Conservation (phyloP, 2,329 filamentous ascomycete species). For the Elsinoe australis region DNA sequence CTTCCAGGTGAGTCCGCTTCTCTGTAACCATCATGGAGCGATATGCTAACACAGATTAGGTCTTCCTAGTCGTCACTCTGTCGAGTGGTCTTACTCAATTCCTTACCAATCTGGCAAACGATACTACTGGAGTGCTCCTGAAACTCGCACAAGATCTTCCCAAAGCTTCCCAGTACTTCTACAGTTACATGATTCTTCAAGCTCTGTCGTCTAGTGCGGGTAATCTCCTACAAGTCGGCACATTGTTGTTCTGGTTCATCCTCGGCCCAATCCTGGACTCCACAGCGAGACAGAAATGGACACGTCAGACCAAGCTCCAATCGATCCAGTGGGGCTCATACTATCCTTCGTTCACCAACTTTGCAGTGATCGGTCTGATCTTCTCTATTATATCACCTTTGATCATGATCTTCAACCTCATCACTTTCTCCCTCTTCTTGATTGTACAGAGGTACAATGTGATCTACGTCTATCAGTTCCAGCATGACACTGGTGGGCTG, state of each 20-base stretch:
- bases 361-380: constrained; percentile 80
- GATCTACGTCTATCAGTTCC: constrained; percentile 85
- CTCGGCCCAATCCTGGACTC: constrained; percentile 59
- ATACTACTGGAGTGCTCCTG: constrained; percentile 60
- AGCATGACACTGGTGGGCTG: constrained; percentile 83
- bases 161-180: constrained; percentile 90
- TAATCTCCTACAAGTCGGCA: constrained; percentile 75
- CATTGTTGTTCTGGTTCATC: constrained; percentile 75
- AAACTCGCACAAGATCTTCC: constrained; percentile 73
- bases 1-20: constrained; percentile 49
- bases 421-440: constrained; percentile 89
- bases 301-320: constrained; percentile 68
- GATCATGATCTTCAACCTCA: constrained; percentile 85
- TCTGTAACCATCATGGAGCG: neutral
- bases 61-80: constrained; percentile 88
- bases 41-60: constrained; percentile 23
- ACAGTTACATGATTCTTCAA: constrained; percentile 96
- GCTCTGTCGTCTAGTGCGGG: constrained; percentile 85
- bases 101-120: constrained; percentile 55
- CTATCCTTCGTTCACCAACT: constrained; percentile 94
- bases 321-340: constrained; percentile 83
- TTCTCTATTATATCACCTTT: constrained; percentile 85
- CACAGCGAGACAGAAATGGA: constrained; percentile 76
- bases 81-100: constrained; percentile 64
- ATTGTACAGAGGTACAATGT: constrained; percentile 94